Conservation (phyloP, 768 basidiomycete genomes). For the Mycena latifolia region DNA sequence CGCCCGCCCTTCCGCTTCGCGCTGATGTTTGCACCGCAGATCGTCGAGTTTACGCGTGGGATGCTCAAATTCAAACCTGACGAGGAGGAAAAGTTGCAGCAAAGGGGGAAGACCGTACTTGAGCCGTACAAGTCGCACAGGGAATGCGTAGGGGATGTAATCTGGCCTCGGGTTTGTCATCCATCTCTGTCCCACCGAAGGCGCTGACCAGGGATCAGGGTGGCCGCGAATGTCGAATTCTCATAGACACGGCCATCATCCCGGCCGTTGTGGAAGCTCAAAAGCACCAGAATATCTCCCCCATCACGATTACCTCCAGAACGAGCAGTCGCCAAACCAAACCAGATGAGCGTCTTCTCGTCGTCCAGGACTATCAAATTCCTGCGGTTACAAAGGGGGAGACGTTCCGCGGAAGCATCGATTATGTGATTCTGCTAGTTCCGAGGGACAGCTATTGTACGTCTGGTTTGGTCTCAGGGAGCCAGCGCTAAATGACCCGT, state of each 20-base stretch:
- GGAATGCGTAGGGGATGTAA: background rate
- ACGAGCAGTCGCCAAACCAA: background rate
- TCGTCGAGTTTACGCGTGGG: conserved; percentile 3
- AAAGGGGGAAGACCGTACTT: conserved; percentile 1
- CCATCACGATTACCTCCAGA: background rate
- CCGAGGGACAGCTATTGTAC: conserved; percentile 1
- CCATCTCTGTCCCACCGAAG: background rate
- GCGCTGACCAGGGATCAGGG: background rate
- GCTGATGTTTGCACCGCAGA: background rate
- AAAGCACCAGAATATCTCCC: conserved; percentile 5
- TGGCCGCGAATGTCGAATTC: background rate
- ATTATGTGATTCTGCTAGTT: background rate
- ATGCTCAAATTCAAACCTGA: background rate
- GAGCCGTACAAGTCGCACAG: conserved; percentile 4
- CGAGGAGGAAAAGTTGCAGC: background rate
- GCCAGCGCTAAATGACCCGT: background rate
- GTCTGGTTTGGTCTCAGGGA: background rate
- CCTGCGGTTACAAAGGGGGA: too few species aligned
- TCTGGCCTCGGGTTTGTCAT: conserved; percentile 4
- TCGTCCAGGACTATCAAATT: too few species aligned
- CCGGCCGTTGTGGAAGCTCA: conserved; percentile 14
- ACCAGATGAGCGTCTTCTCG: too few species aligned
- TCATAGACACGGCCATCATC: conserved; percentile 1
- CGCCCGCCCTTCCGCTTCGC: background rate
- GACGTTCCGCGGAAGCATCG: too few species aligned